Conservation (phyloP, 2,329 filamentous ascomycete genomes). For the Penicillium griseofulvum region DNA sequence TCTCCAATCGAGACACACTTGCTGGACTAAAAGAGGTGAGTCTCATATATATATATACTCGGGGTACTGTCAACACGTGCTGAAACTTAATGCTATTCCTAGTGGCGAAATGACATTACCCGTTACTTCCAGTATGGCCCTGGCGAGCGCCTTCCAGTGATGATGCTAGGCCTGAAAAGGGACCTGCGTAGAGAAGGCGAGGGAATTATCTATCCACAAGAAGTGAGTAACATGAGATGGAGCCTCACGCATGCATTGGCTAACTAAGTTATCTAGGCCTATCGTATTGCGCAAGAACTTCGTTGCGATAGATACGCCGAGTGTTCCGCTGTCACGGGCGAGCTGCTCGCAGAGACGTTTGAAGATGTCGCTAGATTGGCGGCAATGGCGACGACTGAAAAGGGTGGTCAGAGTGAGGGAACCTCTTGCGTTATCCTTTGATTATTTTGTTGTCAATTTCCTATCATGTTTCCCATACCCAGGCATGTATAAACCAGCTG, state of each 20-base stretch:
- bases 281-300: conserved; percentile 59
- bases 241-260: conserved; percentile 20
- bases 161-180: conserved; percentile 59
- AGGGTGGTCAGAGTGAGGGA: conserved; percentile 50
- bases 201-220: conserved; percentile 44
- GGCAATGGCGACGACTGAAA: conserved; percentile 57
- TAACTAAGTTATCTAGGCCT: conserved; percentile 42
- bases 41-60: not conserved
- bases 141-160: conserved; percentile 52
- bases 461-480: conserved; percentile 3
- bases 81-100: not conserved
- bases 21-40: conserved; percentile 44
- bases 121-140: conserved; percentile 51
- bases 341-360: conserved; percentile 58
- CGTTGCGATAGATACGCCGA: conserved; percentile 62
- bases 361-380: conserved; percentile 60
- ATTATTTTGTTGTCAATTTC: conserved; percentile 9
- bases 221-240: conserved; percentile 33
- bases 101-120: conserved; percentile 46
- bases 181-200: conserved; percentile 53
- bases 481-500: not conserved
- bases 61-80: not conserved
- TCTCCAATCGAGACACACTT: conserved; percentile 53
- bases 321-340: conserved; percentile 60
- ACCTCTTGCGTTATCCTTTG: conserved; percentile 43